Percentiles rank a stretch among this genome's conserved stretches.
Evolutionary conservation across 2,329 filamentous ascomycete species (phyloP).

Genomic region (Davidsoniella australis): DNA sequence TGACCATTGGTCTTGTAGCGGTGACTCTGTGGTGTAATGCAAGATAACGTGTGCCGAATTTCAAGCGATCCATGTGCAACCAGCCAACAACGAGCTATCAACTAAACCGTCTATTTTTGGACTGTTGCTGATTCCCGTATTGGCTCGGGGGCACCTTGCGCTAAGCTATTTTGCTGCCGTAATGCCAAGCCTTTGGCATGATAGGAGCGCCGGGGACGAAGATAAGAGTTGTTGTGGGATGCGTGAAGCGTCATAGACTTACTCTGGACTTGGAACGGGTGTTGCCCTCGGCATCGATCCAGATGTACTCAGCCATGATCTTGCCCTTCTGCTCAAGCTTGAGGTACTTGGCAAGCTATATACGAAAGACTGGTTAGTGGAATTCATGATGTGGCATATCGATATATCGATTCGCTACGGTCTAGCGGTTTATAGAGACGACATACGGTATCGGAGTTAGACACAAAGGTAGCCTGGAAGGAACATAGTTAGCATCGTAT

Average conservation of each 20-base stretch:
- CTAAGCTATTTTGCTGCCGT: not conserved
- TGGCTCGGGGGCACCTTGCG: no score
- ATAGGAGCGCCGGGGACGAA: conserved; percentile 11
- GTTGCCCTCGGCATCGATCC: conserved; percentile 73
- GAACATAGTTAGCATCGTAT: conserved; percentile 6
- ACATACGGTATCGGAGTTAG: conserved; percentile 12
- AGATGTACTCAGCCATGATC: conserved; percentile 92
- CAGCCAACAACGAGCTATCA: no score
- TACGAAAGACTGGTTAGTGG: not conserved
- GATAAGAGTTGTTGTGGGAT: conserved; percentile 14
- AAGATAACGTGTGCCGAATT: no score
- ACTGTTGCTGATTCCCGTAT: no score
- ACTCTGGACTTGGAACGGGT: conserved; percentile 93
- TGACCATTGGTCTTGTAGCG: no score
- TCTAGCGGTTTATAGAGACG: not conserved
- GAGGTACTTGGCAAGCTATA: conserved; percentile 81
- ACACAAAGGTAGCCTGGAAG: conserved; percentile 8
- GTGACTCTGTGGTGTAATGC: no score
- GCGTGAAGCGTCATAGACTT: conserved; percentile 27
- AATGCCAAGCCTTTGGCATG: conserved; percentile 10
- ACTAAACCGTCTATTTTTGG: no score
- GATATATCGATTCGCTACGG: not conserved
- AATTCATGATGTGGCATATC: not conserved
- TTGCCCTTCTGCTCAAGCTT: conserved; percentile 74
- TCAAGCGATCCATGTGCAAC: no score